Conservation (phyloP, 202 grass and related monocot genomes). For the Schoenoplectus triqueter region DNA sequence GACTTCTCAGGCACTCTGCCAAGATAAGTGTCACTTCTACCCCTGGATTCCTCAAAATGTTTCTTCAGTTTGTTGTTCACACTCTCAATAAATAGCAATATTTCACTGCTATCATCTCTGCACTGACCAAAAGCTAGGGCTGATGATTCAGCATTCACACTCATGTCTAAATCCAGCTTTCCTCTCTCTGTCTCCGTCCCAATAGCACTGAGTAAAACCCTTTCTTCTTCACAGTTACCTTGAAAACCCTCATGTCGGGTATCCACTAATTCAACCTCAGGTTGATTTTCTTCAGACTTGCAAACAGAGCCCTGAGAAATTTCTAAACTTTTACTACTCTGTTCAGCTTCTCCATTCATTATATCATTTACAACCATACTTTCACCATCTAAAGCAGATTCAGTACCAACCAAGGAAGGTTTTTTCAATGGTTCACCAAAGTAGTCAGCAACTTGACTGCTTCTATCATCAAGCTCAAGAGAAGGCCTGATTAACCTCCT, state of each 20-base stretch:
- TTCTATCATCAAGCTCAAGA: conserved; percentile 43
- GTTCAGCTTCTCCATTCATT: neutral
- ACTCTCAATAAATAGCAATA: neutral
- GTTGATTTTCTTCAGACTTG: conserved; percentile 7
- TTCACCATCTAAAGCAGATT: conserved; percentile 7
- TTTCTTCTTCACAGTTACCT: neutral
- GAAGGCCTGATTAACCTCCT: conserved; percentile 70
- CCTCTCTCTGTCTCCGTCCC: neutral
- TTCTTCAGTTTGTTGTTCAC: conserved; percentile 14
- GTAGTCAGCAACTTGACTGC: conserved; percentile 11
- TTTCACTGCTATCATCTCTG: conserved; percentile 15
- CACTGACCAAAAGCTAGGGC: neutral
- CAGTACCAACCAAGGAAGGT: conserved; percentile 10
- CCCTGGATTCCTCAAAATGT: neutral
- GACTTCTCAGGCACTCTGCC: neutral
- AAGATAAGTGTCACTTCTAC: neutral
- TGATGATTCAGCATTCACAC: neutral
- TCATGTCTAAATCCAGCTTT: neutral
- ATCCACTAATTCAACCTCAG: neutral
- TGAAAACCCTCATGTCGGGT: neutral
- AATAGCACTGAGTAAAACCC: neutral
- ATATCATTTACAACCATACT: neutral
- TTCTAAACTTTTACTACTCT: neutral
- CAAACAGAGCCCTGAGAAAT: neutral
- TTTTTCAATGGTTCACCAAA: conserved; percentile 12